These are phyloP conservation scores for Malbranchea zuffiana DNA, from an alignment of 2,329 filamentous ascomycete species.

Conservation along the genomic window DNA sequence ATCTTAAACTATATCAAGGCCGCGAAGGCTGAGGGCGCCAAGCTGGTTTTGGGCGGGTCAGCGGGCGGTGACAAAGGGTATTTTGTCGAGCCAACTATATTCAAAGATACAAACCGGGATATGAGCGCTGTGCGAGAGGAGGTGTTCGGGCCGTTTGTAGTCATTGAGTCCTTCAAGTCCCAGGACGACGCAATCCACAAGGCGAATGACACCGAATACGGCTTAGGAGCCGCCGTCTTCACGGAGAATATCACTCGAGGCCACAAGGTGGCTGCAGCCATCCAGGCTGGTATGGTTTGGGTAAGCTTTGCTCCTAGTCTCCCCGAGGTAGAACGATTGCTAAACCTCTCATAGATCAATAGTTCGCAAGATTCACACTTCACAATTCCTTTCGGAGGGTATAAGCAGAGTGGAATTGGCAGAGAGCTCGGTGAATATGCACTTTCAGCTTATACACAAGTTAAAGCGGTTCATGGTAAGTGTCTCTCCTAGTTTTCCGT, in stretches of 20 bases:
- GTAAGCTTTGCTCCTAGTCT: too few relatives aligned
- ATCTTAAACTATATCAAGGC: constrained; percentile 59
- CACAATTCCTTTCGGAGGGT: constrained; percentile 8
- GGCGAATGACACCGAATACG: constrained; percentile 24
- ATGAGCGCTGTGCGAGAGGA: constrained; percentile 23
- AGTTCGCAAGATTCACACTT: constrained; percentile 8
- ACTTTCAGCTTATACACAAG: constrained; percentile 8
- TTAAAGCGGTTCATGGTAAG: constrained; percentile 1
- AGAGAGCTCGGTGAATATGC: constrained; percentile 5
- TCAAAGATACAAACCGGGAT: constrained; percentile 15
- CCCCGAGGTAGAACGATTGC: too few relatives aligned
- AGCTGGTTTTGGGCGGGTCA: constrained; percentile 52
- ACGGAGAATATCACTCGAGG: constrained; percentile 52
- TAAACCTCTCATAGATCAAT: too few relatives aligned
- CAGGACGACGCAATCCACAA: constrained; percentile 25
- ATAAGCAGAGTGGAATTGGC: constrained; percentile 11
- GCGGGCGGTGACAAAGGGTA: constrained; percentile 49
- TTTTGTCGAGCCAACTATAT: constrained; percentile 41
- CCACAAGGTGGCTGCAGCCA: constrained; percentile 52
- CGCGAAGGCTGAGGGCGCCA: constrained; percentile 61
- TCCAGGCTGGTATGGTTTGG: constrained; percentile 87
- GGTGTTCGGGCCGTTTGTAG: constrained; percentile 24
- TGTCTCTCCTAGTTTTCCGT: background rate
- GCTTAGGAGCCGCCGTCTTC: constrained; percentile 23
- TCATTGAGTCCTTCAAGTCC: constrained; percentile 17